Conservation (phyloP, 169 alveolate genomes). For the Cryptosporidium sp. region DNA sequence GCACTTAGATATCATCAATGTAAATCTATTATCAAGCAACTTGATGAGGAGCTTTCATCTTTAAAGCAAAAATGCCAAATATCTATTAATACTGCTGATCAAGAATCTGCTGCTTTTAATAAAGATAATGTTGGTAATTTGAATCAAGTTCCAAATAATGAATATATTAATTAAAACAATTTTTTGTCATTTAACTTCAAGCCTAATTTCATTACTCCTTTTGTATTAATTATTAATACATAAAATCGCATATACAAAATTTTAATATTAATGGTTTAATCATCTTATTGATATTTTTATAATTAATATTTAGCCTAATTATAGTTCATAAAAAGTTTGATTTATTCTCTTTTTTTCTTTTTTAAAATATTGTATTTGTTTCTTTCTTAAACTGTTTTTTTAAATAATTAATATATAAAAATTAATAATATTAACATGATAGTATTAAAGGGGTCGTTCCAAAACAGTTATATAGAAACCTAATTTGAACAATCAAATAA, state of each 20-base stretch:
- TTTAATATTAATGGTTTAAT: not conserved
- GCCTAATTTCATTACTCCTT: not conserved
- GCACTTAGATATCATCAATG: slow-evolving; percentile 74
- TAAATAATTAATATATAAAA: no score
- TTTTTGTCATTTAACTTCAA: not conserved
- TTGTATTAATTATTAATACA: not conserved
- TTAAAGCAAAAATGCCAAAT: slow-evolving; percentile 63
- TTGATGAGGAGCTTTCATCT: slow-evolving; percentile 71
- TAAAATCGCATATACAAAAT: slow-evolving; percentile 1
- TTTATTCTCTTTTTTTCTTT: no score
- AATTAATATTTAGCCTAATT: not conserved
- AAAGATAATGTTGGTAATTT: not conserved
- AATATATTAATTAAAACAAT: not conserved
- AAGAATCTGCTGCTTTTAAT: not conserved
- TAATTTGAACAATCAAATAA: no score
- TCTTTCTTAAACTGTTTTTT: no score
- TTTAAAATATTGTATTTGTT: no score
- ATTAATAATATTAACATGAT: no score
- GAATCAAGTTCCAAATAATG: not conserved
- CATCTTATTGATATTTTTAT: not conserved
- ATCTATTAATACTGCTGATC: slow-evolving; percentile 28
- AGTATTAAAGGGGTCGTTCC: no score
- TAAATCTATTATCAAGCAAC: slow-evolving; percentile 59
- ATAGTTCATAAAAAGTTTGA: not conserved
- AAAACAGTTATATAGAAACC: no score